Evolutionary conservation across 768 basidiomycete genomes (phyloP).

Genomic region (Trametes meyenii): DNA sequence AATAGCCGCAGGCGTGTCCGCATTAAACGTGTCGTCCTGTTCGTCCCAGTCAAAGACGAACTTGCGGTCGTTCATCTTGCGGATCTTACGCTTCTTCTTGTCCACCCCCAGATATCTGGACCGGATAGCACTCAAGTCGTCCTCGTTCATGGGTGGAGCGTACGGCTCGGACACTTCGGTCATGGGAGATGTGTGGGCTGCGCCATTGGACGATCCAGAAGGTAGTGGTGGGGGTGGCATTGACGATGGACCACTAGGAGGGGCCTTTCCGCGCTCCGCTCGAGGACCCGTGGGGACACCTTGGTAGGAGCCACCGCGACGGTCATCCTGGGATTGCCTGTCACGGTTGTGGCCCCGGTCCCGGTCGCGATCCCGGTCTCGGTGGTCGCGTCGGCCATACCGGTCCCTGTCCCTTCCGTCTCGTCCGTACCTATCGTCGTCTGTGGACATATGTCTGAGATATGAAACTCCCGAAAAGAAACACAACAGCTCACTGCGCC

Average conservation of each 20-base stretch:
- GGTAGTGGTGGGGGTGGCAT: slow-evolving; percentile 54
- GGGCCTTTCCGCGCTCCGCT: slow-evolving; percentile 61
- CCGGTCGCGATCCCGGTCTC: slow-evolving; percentile 54
- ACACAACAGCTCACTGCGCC: slow-evolving; percentile 41
- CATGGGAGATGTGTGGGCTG: slow-evolving; percentile 26
- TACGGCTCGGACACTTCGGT: slow-evolving; percentile 45
- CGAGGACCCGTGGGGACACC: slow-evolving; percentile 83
- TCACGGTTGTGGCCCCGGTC: slow-evolving; percentile 39
- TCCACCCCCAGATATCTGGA: slow-evolving; percentile 94
- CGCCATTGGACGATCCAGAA: slow-evolving; percentile 21
- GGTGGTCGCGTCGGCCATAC: slow-evolving; percentile 46
- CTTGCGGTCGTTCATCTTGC: slow-evolving; percentile 94
- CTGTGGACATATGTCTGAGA: slow-evolving; percentile 26
- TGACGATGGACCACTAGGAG: slow-evolving; percentile 42
- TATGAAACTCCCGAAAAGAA: slow-evolving; percentile 6
- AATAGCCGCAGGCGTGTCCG: slow-evolving; percentile 71
- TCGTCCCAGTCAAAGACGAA: slow-evolving; percentile 99
- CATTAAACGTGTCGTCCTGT: slow-evolving; percentile 89
- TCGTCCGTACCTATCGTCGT: slow-evolving; percentile 42
- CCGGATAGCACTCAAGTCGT: slow-evolving; percentile 80
- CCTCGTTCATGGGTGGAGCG: slow-evolving; percentile 73
- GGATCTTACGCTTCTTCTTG: slow-evolving; percentile 91
- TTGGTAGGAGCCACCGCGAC: slow-evolving; percentile 51
- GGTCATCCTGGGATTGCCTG: slow-evolving; percentile 26
- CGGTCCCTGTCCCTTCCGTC: slow-evolving; percentile 45